A percentile compares a stretch with the other conserved stretches of the same genome.
These are phyloP conservation scores for Cenococcum geophilum DNA, from an alignment of 495 filamentous ascomycete genomes.

Conservation along the genomic window DNA sequence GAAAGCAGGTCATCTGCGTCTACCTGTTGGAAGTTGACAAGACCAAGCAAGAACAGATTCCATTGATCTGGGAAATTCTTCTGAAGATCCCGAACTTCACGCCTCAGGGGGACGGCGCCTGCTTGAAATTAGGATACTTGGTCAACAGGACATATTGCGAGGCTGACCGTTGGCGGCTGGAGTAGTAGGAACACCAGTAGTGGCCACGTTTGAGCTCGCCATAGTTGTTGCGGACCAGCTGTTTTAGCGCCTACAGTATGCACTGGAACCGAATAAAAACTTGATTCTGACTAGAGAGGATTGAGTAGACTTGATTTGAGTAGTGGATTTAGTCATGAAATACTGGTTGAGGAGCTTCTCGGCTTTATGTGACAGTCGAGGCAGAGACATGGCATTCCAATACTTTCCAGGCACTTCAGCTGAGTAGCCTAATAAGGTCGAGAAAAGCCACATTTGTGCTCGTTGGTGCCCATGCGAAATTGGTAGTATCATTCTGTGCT, in stretches of 20 bases:
- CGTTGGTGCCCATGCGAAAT: too few species aligned
- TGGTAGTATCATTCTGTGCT: neutral
- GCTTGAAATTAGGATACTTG: neutral
- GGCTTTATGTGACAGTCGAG: too few species aligned
- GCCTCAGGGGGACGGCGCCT: conserved; percentile 17
- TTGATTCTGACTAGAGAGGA: neutral
- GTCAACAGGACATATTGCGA: neutral
- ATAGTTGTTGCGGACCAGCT: neutral
- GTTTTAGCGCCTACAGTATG: neutral
- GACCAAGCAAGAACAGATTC: conserved; percentile 53
- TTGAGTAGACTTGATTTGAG: too few species aligned
- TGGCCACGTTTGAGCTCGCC: conserved; percentile 4
- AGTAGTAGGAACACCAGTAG: conserved; percentile 16
- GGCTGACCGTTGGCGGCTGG: conserved; percentile 14
- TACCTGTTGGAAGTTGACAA: conserved; percentile 49
- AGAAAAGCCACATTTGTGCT: too few species aligned
- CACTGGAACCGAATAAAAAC: neutral
- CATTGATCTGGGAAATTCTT: conserved; percentile 41
- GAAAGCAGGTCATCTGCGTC: conserved; percentile 48
- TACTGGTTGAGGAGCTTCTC: too few species aligned
- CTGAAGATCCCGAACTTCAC: conserved; percentile 18
- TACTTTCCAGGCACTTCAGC: too few species aligned
- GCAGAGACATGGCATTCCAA: too few species aligned
- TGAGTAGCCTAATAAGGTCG: too few species aligned
- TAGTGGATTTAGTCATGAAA: too few species aligned